These are phyloP conservation scores for Infundibulicybe gibba DNA, from an alignment of 768 basidiomycete species.

Conservation along the genomic window DNA sequence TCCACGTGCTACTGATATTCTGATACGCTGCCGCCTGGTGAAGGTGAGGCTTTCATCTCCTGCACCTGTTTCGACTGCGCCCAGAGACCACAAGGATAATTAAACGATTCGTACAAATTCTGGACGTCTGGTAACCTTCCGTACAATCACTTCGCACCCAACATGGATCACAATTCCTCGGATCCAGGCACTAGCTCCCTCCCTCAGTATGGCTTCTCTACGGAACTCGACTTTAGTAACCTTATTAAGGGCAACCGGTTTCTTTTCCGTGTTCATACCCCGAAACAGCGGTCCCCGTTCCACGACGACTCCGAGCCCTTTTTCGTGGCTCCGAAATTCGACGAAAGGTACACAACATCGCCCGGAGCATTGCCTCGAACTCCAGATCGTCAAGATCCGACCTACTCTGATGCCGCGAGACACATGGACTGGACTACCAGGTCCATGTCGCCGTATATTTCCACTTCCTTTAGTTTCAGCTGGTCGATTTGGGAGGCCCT, in stretches of 20 bases:
- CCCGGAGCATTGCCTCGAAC: slow-evolving; percentile 23
- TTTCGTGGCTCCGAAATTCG: slow-evolving; percentile 68
- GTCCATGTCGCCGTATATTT: slow-evolving; percentile 63
- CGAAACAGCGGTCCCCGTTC: slow-evolving; percentile 54
- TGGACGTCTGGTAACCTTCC: neutral
- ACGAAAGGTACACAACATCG: slow-evolving; percentile 38
- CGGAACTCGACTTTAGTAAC: slow-evolving; percentile 56
- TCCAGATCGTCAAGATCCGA: slow-evolving; percentile 10
- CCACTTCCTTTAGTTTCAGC: slow-evolving; percentile 75
- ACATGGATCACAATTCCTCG: no score
- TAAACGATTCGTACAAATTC: slow-evolving; percentile 13
- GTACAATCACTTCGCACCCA: slow-evolving; percentile 9
- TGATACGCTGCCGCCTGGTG: no score
- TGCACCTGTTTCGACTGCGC: slow-evolving; percentile 23
- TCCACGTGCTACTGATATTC: no score
- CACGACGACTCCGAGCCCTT: slow-evolving; percentile 55
- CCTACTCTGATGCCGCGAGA: slow-evolving; percentile 60
- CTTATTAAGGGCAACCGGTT: slow-evolving; percentile 66
- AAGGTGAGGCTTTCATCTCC: neutral
- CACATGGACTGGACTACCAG: slow-evolving; percentile 83
- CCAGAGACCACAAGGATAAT: slow-evolving; percentile 27
- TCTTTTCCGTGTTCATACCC: slow-evolving; percentile 79
- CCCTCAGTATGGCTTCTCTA: slow-evolving; percentile 73
- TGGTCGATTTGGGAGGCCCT: slow-evolving; percentile 85
- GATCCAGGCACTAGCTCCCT: slow-evolving; percentile 22